Evolutionary conservation across 2,329 filamentous ascomycete genomes (phyloP), one percentile per base, ranked within the genome.

Genomic region (Aspergillus awamori): DNA sequence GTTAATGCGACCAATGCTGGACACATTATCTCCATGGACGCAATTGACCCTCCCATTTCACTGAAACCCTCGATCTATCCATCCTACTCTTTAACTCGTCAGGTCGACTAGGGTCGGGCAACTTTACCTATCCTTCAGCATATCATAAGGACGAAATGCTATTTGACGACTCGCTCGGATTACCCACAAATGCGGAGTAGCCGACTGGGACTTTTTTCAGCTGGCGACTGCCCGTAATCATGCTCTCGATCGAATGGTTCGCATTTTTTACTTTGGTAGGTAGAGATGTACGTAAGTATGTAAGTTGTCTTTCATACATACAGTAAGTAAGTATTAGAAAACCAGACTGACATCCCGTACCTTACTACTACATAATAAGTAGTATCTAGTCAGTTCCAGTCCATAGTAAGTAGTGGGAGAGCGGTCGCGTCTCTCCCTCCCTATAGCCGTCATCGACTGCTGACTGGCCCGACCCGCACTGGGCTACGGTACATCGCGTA

Each of bases 371-470:
- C 33, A 36, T 36, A 36, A 36, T 15, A 36, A 36, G 33, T 6
- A 36, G 33, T 36, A 36, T 36, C 33, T 36, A 36, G 33, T 36
- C 13, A 36, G 11, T 36, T 36, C 41, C 41, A 45, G 20, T 20
- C 20, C 20, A 20, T 20, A 20, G 20, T 20, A 24, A 24, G 41
- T 45, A 45, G 48, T 49, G 53, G 53, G 56, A 30, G 63, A 66
- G 67, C 69, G 69, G 67, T 72, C 71, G 70, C 69, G 69, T 72
- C 60, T 36, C 10, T 36, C 70, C 65, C 69, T 64, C 61, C 61
- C 60, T 62, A 65, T 59, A 33, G 52, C 47, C 63, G 61, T 60
- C 53, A 60, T 62, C 22, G 63, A 56, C 62, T 63, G 58, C 63
- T 71, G 64, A 74, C 70, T 74, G 71, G 72, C 59, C 63, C 67